A percentile compares a stretch with the other conserved stretches of the same genome.
Conservation (phyloP, 163 green algal genomes). For the Chlorella variabilis region DNA sequence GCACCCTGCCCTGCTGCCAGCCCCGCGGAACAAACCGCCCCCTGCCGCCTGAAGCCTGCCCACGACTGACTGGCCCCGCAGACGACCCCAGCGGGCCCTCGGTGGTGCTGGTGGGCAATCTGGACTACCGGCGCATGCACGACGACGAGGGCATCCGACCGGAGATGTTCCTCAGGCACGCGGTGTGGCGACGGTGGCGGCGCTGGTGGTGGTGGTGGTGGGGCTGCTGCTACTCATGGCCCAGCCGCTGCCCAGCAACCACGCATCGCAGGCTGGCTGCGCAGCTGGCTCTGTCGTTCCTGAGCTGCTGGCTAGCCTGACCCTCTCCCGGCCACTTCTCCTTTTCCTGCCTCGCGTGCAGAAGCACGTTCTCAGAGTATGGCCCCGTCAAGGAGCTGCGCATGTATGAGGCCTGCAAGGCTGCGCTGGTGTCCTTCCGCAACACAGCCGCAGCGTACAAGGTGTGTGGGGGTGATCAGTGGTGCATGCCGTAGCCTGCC, state of each 20-base stretch:
- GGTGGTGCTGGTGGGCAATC: constrained; percentile 2
- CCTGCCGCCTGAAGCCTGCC: no score
- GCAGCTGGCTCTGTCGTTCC: no score
- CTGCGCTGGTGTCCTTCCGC: neutral
- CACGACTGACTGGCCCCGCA: no score
- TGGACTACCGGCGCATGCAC: constrained; percentile 2
- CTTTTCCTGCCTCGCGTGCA: neutral
- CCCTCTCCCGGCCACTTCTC: neutral
- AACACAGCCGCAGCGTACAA: constrained; percentile 6
- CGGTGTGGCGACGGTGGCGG: no score
- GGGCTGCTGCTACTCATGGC: no score
- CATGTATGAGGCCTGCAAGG: constrained; percentile 9
- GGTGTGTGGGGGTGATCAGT: neutral
- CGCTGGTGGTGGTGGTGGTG: no score
- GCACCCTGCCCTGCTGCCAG: no score
- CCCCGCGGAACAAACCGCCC: no score
- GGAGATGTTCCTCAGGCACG: constrained; percentile 19
- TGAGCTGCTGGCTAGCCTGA: no score
- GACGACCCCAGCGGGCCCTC: constrained; percentile 3
- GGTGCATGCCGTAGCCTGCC: no score
- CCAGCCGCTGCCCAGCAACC: no score
- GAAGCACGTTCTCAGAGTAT: constrained; percentile 18
- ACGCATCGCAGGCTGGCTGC: no score
- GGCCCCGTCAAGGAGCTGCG: constrained; percentile 12
- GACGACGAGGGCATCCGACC: constrained; percentile 4